These are phyloP conservation scores for Boletus huronensis DNA, from an alignment of 768 basidiomycete genomes.

Conservation along the genomic window DNA sequence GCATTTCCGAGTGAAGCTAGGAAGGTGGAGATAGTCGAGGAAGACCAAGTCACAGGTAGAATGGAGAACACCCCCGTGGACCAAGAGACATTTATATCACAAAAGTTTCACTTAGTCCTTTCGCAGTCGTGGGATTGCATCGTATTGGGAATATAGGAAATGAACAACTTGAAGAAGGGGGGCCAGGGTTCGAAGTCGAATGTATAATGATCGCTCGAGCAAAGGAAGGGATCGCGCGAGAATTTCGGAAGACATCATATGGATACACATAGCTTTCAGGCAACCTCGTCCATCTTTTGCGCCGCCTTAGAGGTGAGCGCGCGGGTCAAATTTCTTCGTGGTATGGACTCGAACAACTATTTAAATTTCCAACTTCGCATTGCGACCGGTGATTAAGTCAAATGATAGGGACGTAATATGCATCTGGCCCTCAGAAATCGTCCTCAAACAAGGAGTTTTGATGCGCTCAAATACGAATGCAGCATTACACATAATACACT, in stretches of 20 bases:
- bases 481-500: constrained; percentile 6
- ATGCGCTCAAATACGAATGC: constrained; percentile 11
- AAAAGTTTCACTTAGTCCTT: background rate
- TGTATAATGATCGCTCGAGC: background rate
- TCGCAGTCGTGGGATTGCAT: background rate
- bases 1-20: background rate
- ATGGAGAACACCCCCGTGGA: too few species aligned
- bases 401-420: background rate
- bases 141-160: background rate
- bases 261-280: background rate
- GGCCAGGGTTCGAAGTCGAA: too few species aligned
- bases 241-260: background rate
- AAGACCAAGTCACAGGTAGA: background rate
- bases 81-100: too few species aligned
- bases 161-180: background rate
- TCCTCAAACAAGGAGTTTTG: background rate
- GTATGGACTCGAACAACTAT: too few species aligned
- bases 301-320: background rate
- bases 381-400: background rate
- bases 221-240: background rate
- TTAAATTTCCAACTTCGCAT: background rate
- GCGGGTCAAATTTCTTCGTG: too few species aligned
- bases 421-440: background rate
- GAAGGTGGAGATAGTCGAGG: background rate
- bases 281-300: background rate